Base-by-base conservation (phyloP, 495 filamentous ascomycete species). In the Annulohypoxylon nitens region DNA sequence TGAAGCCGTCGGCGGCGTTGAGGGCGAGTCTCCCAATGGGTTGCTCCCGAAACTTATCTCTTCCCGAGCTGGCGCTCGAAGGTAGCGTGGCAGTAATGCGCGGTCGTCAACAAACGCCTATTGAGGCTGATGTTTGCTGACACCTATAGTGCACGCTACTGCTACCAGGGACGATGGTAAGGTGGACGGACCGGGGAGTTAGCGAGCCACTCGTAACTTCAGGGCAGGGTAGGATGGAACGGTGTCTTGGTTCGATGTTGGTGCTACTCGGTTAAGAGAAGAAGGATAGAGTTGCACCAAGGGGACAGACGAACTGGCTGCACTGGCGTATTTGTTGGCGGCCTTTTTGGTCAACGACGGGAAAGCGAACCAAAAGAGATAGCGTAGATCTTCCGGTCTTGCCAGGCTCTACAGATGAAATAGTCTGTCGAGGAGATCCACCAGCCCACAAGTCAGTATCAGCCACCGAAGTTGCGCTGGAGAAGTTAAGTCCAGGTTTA, bases 1-100 rank as follows among this genome's bases (percentile, higher is more conserved):
- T 96, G 90, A 84, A 86, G 82, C 82, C 83, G 74, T 81, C 81
- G 82, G 76, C 75, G 70, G 78, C 60, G 60, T 77, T 72, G 23
- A 79, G 80, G 78, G 78, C 77, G 77, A 71, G 75, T 69, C 67
- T 74, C 34, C 76, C 75, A 60, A 76, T 58, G 67, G 23, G 69
- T 75, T 67, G 81, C 78, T 80, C 75, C 71, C 75, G 20, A 75
- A 64, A 62, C 50, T 39, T 39, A 9, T 76, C 60, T 71, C 53
- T 79, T 79, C 66, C 76, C 69, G 69, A 75, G 75, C 67, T 76
- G 62, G 71, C 76, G 78, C 73, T 79, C 68, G 75, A 69, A 67
- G 69, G 66, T 61, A 54, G 47, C 58, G 75, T 51, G 70, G 67
- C 70, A 73, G 47, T 34, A 77, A 70, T 76, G 68, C 60, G 70